A percentile compares a stretch with the other conserved stretches of the same genome.
Evolutionary conservation across 108 stramenopile species (phyloP).

Genomic region (Schizochytrium sp.): DNA sequence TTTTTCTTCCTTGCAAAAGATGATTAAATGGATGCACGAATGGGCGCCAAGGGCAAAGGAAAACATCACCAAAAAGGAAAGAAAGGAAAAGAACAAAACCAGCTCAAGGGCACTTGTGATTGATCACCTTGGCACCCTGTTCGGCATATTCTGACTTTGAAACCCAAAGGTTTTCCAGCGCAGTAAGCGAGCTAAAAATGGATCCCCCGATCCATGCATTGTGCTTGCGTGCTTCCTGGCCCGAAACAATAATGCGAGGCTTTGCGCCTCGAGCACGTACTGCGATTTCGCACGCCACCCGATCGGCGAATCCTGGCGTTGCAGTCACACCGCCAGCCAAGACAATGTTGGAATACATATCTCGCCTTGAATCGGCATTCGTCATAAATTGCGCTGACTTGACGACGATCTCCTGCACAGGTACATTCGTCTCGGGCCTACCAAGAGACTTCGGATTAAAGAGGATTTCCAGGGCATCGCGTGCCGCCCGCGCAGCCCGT

Average conservation of each 20-base stretch:
- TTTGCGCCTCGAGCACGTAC: not conserved
- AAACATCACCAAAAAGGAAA: not conserved
- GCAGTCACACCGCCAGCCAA: not conserved
- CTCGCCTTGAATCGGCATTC: not conserved
- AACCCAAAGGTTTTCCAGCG: slow-evolving; percentile 99
- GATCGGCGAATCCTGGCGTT: not conserved
- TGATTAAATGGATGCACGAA: too few relatives aligned
- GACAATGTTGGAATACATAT: not conserved
- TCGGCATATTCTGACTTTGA: slow-evolving; percentile 98
- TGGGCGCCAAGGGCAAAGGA: not conserved
- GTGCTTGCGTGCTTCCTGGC: slow-evolving; percentile 56
- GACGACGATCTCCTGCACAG: not conserved
- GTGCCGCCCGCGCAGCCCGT: not conserved
- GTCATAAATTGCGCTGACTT: not conserved
- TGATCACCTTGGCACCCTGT: slow-evolving; percentile 93
- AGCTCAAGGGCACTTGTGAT: slow-evolving; percentile 67
- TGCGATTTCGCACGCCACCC: not conserved
- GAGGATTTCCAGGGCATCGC: not conserved
- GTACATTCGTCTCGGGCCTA: not conserved
- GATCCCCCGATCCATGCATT: slow-evolving; percentile 96
- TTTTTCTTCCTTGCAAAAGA: too few relatives aligned
- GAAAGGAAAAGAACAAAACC: not conserved
- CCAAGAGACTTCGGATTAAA: not conserved
- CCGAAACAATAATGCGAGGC: not conserved
- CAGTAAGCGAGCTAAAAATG: slow-evolving; percentile 93